Percentiles rank a stretch among this genome's conserved stretches.
These are phyloP conservation scores for Mycena indigotica DNA, from an alignment of 768 basidiomycete genomes.

Conservation along the genomic window DNA sequence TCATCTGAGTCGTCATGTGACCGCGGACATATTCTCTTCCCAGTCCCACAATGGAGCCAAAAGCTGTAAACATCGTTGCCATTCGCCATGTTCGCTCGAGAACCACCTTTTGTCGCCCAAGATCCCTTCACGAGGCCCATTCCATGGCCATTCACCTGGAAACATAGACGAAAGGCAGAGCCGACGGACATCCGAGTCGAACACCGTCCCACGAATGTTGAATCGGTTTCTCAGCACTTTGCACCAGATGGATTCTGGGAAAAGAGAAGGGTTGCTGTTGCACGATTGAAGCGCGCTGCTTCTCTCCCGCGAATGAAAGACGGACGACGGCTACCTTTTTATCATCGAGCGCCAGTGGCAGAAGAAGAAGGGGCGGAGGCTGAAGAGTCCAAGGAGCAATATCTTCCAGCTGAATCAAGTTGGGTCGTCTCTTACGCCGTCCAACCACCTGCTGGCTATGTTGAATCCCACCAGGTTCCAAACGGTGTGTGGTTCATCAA, in stretches of 20 bases:
- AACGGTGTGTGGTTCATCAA: too few relatives aligned
- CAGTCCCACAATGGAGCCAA: background rate
- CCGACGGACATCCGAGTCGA: background rate
- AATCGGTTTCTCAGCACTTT: too few relatives aligned
- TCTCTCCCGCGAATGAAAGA: too few relatives aligned
- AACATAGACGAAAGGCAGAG: background rate
- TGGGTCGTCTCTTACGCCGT: too few relatives aligned
- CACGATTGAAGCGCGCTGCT: background rate
- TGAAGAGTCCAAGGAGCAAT: background rate
- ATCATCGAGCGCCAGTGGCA: background rate
- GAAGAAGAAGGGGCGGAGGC: background rate
- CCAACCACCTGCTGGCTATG: too few relatives aligned
- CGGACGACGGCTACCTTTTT: background rate
- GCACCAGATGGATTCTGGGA: background rate
- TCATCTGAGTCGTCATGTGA: too few relatives aligned
- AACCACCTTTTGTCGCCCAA: background rate
- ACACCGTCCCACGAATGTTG: background rate
- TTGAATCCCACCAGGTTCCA: too few relatives aligned
- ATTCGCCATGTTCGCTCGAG: background rate
- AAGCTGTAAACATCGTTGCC: background rate
- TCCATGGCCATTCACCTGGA: background rate
- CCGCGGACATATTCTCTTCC: background rate
- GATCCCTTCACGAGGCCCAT: background rate
- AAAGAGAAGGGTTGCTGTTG: background rate
- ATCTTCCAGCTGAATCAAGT: too few relatives aligned